Evolutionary conservation across 1,139 yeast genomes (phyloP).

Genomic region (Yamadazyma dushanensis): DNA sequence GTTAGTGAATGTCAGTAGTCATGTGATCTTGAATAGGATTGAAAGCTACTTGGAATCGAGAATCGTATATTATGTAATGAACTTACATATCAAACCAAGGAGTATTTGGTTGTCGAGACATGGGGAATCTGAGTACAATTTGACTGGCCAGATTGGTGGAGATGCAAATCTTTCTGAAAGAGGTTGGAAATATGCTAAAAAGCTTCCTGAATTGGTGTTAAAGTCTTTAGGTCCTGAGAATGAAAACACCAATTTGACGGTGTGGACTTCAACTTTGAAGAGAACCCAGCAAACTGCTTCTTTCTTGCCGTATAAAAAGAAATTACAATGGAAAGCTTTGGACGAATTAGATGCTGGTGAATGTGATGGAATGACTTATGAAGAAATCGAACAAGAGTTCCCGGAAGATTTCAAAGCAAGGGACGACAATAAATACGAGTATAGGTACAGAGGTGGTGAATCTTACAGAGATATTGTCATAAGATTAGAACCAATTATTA

Average conservation of each 20-base stretch:
- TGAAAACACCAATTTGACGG: slow-evolving; percentile 67
- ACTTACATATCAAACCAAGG: slow-evolving; percentile 88
- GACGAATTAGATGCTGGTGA: slow-evolving; percentile 98
- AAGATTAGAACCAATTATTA: slow-evolving; percentile 91
- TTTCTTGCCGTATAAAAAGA: slow-evolving; percentile 70
- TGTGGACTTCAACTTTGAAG: slow-evolving; percentile 92
- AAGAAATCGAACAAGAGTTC: slow-evolving; percentile 73
- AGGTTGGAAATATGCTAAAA: slow-evolving; percentile 82
- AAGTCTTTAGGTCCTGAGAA: slow-evolving; percentile 72
- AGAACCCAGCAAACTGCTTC: slow-evolving; percentile 95
- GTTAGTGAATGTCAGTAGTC: slow-evolving; percentile 82
- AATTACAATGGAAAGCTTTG: slow-evolving; percentile 92
- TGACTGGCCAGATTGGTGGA: slow-evolving; percentile 95
- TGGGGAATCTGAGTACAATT: slow-evolving; percentile 90
- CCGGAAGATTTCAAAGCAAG: slow-evolving; percentile 96
- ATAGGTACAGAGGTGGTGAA: slow-evolving; percentile 96
- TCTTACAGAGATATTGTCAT: slow-evolving; percentile 94
- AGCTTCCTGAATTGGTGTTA: slow-evolving; percentile 75
- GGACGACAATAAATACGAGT: slow-evolving; percentile 93
- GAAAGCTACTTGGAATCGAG: slow-evolving; percentile 89
- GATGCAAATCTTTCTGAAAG: slow-evolving; percentile 86
- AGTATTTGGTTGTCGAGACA: slow-evolving; percentile 92
- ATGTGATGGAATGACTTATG: slow-evolving; percentile 92
- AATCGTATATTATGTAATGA: slow-evolving; percentile 94
- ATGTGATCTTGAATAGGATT: slow-evolving; percentile 82